These are phyloP conservation scores for Euphorbia celastroides DNA, from an alignment of 441 rosid genomes.

Conservation along the genomic window DNA sequence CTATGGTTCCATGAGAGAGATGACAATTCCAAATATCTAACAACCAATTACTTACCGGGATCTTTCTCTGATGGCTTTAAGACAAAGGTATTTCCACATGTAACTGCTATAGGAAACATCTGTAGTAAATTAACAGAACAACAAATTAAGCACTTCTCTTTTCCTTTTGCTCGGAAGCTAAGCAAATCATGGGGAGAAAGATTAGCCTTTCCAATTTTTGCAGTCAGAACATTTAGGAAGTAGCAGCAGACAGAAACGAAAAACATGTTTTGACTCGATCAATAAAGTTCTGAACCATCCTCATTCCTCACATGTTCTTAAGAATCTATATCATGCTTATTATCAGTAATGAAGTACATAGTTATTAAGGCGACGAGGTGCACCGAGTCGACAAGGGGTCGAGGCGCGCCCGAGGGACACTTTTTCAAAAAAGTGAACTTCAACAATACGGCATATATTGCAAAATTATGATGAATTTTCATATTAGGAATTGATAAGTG, in stretches of 20 bases:
- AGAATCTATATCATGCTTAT: background rate
- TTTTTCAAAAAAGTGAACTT: too few relatives aligned
- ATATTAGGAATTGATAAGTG: too few relatives aligned
- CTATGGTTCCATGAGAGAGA: background rate
- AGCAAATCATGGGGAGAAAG: background rate
- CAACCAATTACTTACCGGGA: conserved; percentile 52
- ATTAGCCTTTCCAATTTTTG: background rate
- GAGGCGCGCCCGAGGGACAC: too few relatives aligned
- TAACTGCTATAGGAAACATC: conserved; percentile 94
- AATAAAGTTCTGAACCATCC: background rate
- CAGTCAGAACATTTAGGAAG: background rate
- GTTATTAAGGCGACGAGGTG: too few relatives aligned
- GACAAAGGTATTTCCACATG: conserved; percentile 89
- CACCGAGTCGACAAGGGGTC: too few relatives aligned
- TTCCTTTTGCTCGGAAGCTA: background rate
- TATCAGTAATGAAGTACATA: background rate
- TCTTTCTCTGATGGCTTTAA: conserved; percentile 96
- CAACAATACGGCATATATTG: too few relatives aligned
- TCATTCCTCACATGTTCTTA: background rate
- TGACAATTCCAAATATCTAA: background rate
- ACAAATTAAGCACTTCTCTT: background rate
- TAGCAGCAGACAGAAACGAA: background rate
- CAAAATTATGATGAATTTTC: too few relatives aligned
- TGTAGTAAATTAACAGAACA: conserved; percentile 28
- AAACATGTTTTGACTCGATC: background rate